phyloP scores from a whole-genome alignment of 2,329 filamentous ascomycete genomes.

The Fusarium sp. region DNA sequence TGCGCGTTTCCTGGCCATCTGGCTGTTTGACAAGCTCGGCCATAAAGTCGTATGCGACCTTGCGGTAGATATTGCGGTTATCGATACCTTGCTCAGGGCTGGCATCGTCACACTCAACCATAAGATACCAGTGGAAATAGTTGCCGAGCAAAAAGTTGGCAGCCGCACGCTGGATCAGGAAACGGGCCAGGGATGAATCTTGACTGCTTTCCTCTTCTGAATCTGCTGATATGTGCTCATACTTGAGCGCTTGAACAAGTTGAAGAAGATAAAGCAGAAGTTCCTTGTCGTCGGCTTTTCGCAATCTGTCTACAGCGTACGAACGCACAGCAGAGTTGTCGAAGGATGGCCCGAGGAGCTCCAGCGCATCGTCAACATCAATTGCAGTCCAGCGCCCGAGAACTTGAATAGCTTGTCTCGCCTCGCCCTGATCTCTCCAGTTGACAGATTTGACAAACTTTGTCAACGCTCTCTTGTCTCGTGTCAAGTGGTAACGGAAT shows the following conservation, averaged over 20 bases:
- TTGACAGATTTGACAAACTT: slow-evolving; percentile 99
- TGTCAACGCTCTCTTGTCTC: slow-evolving; percentile 91
- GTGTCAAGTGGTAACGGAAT: slow-evolving; percentile 91
- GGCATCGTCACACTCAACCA: slow-evolving; percentile 93
- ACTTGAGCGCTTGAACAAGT: slow-evolving; percentile 94
- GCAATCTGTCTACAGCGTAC: slow-evolving; percentile 90
- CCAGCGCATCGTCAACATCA: slow-evolving; percentile 94
- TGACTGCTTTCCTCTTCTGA: slow-evolving; percentile 65
- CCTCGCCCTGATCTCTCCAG: slow-evolving; percentile 87
- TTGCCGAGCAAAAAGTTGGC: slow-evolving; percentile 92
- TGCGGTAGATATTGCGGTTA: slow-evolving; percentile 87
- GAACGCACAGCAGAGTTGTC: slow-evolving; percentile 88
- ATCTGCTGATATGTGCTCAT: slow-evolving; percentile 79
- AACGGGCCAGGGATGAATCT: slow-evolving; percentile 87
- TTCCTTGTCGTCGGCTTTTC: slow-evolving; percentile 93
- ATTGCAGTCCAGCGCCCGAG: slow-evolving; percentile 96
- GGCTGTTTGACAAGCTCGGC: slow-evolving; percentile 78
- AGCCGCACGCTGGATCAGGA: slow-evolving; percentile 87
- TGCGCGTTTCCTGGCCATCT: slow-evolving; percentile 77
- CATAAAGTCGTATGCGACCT: slow-evolving; percentile 98
- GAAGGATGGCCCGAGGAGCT: slow-evolving; percentile 91
- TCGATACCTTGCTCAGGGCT: slow-evolving; percentile 78
- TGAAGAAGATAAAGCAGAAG: slow-evolving; percentile 91
- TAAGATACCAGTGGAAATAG: slow-evolving; percentile 97
- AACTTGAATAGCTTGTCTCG: slow-evolving; percentile 88